Evolutionary conservation across 768 basidiomycete genomes (phyloP).

Genomic region (Suillus cothurnatus): DNA sequence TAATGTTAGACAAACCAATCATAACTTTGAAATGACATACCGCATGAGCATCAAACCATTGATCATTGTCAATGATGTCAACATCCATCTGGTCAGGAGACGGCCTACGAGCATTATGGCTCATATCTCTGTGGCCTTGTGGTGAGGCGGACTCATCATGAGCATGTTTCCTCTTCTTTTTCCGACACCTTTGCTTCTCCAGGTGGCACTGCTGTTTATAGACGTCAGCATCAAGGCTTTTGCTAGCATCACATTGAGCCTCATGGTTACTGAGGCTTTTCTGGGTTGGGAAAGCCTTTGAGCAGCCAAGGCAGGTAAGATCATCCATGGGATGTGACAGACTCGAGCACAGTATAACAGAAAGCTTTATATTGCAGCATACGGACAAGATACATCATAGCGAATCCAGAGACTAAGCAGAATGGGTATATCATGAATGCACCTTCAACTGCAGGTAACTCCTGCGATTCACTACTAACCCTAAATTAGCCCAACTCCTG

Average conservation of each 20-base stretch:
- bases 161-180: neutral
- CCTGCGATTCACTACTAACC: too few species aligned
- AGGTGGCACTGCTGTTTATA: neutral
- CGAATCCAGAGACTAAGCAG: neutral
- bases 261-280: neutral
- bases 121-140: neutral
- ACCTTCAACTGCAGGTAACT: too few species aligned
- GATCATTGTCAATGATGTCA: neutral
- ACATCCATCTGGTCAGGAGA: neutral
- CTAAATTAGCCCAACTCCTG: too few species aligned
- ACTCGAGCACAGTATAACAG: neutral
- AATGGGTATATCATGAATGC: neutral
- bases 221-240: neutral
- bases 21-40: neutral
- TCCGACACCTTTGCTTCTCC: neutral
- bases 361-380: neutral
- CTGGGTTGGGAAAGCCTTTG: constrained; percentile 1
- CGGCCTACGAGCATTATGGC: neutral
- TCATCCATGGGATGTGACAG: neutral
- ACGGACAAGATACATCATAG: neutral
- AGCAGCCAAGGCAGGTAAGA: neutral
- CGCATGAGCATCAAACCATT: neutral
- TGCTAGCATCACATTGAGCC: neutral
- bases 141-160: neutral
- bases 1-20: neutral